Evolutionary conservation across 306 rosid genomes (phyloP).

Genomic region (Begonia loranthoides): DNA sequence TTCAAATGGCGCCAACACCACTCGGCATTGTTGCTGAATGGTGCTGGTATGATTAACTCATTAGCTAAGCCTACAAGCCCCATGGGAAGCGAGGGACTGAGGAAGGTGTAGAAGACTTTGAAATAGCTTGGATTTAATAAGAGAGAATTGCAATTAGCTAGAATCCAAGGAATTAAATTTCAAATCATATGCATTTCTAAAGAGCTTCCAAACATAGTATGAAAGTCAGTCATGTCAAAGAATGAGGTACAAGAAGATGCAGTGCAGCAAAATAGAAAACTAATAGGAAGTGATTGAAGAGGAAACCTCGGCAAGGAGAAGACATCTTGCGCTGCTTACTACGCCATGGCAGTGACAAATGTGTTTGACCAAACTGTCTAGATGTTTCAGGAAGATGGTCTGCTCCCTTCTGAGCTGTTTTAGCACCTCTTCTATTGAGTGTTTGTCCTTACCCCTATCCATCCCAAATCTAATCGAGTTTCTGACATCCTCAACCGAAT

Average conservation of each 20-base stretch:
- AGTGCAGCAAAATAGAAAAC: background rate
- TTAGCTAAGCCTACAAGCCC: background rate
- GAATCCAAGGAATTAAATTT: background rate
- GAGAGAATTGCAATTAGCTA: too few species aligned
- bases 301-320: conserved; percentile 29
- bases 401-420: conserved; percentile 34
- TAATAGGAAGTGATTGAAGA: conserved; percentile 13
- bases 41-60: too few species aligned
- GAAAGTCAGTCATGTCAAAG: background rate
- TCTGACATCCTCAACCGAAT: conserved; percentile 40
- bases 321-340: conserved; percentile 43
- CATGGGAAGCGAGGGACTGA: background rate
- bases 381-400: conserved; percentile 21
- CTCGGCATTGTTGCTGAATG: too few species aligned
- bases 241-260: background rate
- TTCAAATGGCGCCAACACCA: too few species aligned
- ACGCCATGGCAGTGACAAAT: conserved; percentile 31
- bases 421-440: conserved; percentile 45
- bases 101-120: background rate
- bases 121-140: background rate
- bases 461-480: conserved; percentile 26
- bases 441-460: conserved; percentile 35
- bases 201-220: background rate
- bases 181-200: background rate
- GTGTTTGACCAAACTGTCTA: conserved; percentile 41